Evolutionary conservation across 306 rosid species (phyloP).

Genomic region (Quercus agrifolia): DNA sequence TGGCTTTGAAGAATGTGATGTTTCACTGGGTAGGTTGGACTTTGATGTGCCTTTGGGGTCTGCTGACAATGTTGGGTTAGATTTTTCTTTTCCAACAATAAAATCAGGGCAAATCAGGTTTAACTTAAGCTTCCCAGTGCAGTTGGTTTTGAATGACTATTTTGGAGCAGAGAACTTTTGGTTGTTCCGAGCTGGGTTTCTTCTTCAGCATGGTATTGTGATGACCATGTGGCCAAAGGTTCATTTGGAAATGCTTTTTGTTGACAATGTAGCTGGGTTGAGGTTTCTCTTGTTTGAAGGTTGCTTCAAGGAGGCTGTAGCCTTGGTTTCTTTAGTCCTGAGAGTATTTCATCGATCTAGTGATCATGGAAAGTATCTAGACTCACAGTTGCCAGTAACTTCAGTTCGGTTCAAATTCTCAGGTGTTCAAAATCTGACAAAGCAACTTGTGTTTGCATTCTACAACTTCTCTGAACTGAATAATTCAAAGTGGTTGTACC

Average conservation of each 20-base stretch:
- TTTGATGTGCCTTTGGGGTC: constrained; percentile 47
- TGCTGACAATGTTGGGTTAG: constrained; percentile 48
- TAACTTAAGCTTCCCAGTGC: constrained; percentile 41
- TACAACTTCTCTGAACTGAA: constrained; percentile 60
- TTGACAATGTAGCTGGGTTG: constrained; percentile 83
- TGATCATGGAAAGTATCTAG: constrained; percentile 42
- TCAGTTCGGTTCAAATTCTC: constrained; percentile 82
- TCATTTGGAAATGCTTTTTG: constrained; percentile 81
- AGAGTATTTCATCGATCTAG: constrained; percentile 50
- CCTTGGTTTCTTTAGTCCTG: constrained; percentile 58
- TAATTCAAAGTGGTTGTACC: constrained; percentile 63
- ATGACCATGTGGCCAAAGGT: constrained; percentile 71
- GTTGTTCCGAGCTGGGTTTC: constrained; percentile 44
- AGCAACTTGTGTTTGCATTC: constrained; percentile 75
- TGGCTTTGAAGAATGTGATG: constrained; percentile 28
- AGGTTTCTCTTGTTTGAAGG: constrained; percentile 81
- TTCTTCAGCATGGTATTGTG: constrained; percentile 56
- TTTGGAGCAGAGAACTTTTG: constrained; percentile 42
- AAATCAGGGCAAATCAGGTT: constrained; percentile 46
- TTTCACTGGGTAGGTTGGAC: constrained; percentile 24
- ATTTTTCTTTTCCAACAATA: constrained; percentile 32
- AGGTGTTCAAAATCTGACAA: constrained; percentile 40
- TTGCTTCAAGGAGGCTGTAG: constrained; percentile 65
- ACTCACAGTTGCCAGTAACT: constrained; percentile 68
- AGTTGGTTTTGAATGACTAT: constrained; percentile 29